Base-by-base conservation (phyloP, 768 basidiomycete species). In the Phaffia australis region DNA sequence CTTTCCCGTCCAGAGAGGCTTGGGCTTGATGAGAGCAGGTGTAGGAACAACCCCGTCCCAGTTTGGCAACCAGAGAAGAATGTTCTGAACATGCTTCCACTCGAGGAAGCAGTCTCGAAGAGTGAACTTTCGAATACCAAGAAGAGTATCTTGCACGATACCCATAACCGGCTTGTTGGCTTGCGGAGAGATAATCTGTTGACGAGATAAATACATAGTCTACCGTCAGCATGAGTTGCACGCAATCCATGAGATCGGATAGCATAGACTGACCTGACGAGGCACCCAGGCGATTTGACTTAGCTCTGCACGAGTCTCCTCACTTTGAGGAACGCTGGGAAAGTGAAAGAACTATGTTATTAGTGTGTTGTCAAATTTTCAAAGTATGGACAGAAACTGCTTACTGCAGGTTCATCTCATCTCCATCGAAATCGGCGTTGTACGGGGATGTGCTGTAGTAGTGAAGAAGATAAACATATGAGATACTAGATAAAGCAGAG, bases 331-430 rank as follows among this genome's bases (percentile, higher is more conserved):
- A 49, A 99, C 86, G 76, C 91, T 95, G 72, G 47, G n/a, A 29
- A 47, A 18, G n/a, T 18, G 9, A 60, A 8, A 32, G n/a, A 51
- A 50, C 3, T 56, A 25, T 32, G 23, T 52, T 51, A 32, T 56
- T 27, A 21, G 47, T 42, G 47, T 42, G 11, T 42, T 42, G 27
- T 55, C 42, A 29, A 32, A 32, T 5, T 18, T 59, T 16, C 2
- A 19, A 16, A 42, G 51, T 52, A 56, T 23, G 42, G 35, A 23
- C n/a, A 59, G 30, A 0, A 42, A 46, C 63, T n/a, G 85, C 89
- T 58, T 83, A 94, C 91, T 98, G 95, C 87, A 98, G 89, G 79
- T 99, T 98, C 95, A 98, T 99, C 77, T 99, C 95, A 74, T 98
- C 95, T 71, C 95, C 95, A 74, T 98, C 95, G 78, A 98, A 99